Conservation (phyloP, 2,329 filamentous ascomycete species). For the Apiospora sp. region DNA sequence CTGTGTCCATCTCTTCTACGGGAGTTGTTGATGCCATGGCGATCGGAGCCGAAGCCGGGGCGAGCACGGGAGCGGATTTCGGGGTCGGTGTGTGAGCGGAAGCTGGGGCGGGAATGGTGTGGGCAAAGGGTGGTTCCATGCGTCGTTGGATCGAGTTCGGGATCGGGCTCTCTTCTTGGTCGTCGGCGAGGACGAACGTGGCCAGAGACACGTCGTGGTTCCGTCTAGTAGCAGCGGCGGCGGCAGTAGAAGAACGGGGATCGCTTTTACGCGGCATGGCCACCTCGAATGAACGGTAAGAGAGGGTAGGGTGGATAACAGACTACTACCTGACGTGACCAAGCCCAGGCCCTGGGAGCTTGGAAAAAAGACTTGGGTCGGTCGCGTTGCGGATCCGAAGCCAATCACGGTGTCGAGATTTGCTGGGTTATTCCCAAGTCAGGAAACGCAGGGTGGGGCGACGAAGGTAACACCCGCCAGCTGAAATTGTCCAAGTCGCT, state of each 20-base stretch:
- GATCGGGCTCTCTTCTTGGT: background rate
- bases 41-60: constrained; percentile 33
- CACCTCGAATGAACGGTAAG: constrained; percentile 27
- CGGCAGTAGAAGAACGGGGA: constrained; percentile 13
- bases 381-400: constrained; percentile 12
- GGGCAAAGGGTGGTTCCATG: constrained; percentile 3
- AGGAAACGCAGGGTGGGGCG: constrained; percentile 11
- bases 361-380: constrained; percentile 9
- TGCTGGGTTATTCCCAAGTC: constrained; percentile 18
- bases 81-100: constrained; percentile 35
- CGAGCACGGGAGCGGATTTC: background rate
- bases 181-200: constrained; percentile 54
- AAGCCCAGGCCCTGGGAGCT: background rate
- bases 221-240: constrained; percentile 44
- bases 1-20: constrained; percentile 46
- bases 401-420: constrained; percentile 11
- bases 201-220: constrained; percentile 55
- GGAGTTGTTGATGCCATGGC: constrained; percentile 37
- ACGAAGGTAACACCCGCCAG: background rate
- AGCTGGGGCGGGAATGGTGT: constrained; percentile 25
- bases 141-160: background rate
- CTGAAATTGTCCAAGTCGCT: background rate
- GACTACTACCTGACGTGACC: constrained; percentile 13
- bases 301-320: constrained; percentile 1
- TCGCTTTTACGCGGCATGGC: constrained; percentile 66